Conservation (phyloP, 202 grass and related monocot genomes). For the Setaria italica region DNA sequence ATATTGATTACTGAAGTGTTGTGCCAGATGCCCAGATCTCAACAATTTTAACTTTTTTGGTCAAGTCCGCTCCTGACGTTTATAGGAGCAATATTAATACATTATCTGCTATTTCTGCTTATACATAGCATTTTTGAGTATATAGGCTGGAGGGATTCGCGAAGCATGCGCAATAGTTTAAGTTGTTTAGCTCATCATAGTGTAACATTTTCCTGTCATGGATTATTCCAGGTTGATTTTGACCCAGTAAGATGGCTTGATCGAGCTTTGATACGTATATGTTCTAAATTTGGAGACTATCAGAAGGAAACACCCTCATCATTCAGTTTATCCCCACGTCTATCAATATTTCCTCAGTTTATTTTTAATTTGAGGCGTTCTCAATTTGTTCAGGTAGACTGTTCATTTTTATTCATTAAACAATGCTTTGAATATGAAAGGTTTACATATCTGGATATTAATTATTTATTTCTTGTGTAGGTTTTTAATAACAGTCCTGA, state of each 20-base stretch:
- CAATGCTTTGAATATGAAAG: neutral
- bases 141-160: neutral
- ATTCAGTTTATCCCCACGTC: constrained; percentile 80
- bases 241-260: constrained; percentile 98
- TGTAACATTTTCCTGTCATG: constrained; percentile 35
- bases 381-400: constrained; percentile 86
- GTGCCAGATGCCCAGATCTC: neutral
- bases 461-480: constrained; percentile 52
- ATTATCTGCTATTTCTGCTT: neutral
- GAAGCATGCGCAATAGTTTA: neutral
- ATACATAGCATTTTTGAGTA: constrained; percentile 14
- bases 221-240: constrained; percentile 80
- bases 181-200: constrained; percentile 33
- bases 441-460: constrained; percentile 4
- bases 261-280: constrained; percentile 79
- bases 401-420: neutral
- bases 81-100: neutral
- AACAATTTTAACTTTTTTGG: neutral
- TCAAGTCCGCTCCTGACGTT: neutral
- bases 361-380: constrained; percentile 94
- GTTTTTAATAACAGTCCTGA: constrained; percentile 98
- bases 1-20: constrained; percentile 2
- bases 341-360: constrained; percentile 98
- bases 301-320: constrained; percentile 92
- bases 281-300: constrained; percentile 92